phyloP scores from a whole-genome alignment of 2,329 filamentous ascomycete genomes.

The Epichloe brachyelytri region DNA sequence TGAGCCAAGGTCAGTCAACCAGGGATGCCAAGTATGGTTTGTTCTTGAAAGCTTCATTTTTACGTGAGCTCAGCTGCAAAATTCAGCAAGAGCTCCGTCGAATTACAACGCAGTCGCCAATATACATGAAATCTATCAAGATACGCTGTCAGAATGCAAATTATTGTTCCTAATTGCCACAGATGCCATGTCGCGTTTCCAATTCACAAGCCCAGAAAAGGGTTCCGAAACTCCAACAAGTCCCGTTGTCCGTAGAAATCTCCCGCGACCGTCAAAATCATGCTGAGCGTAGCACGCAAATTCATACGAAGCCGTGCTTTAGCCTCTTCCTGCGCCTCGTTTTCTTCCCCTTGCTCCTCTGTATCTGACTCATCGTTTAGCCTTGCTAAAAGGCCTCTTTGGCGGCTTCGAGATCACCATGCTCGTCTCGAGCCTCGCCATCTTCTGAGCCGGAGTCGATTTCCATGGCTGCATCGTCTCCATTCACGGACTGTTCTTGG shows the following conservation, averaged over 20 bases:
- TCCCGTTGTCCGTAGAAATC: slow-evolving; percentile 87
- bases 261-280: slow-evolving; percentile 79
- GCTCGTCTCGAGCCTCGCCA: slow-evolving; percentile 17
- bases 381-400: slow-evolving; percentile 34
- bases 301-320: slow-evolving; percentile 30
- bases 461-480: slow-evolving; percentile 30
- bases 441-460: slow-evolving; percentile 23
- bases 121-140: too few species aligned
- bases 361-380: slow-evolving; percentile 19
- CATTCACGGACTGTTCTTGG: slow-evolving; percentile 7
- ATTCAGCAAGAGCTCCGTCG: too few species aligned
- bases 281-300: slow-evolving; percentile 66
- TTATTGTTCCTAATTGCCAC: too few species aligned
- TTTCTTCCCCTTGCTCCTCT: slow-evolving; percentile 16
- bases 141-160: too few species aligned
- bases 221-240: slow-evolving; percentile 60
- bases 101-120: too few species aligned
- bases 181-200: background rate
- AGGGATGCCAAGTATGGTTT: too few species aligned
- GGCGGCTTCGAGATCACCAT: slow-evolving; percentile 30
- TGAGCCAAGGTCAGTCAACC: background rate
- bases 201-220: slow-evolving; percentile 35
- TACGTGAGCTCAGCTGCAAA: too few species aligned
- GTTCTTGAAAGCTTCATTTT: too few species aligned
- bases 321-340: slow-evolving; percentile 14